phyloP scores from a whole-genome alignment of 306 rosid genomes.

The Quercus variabilis region DNA sequence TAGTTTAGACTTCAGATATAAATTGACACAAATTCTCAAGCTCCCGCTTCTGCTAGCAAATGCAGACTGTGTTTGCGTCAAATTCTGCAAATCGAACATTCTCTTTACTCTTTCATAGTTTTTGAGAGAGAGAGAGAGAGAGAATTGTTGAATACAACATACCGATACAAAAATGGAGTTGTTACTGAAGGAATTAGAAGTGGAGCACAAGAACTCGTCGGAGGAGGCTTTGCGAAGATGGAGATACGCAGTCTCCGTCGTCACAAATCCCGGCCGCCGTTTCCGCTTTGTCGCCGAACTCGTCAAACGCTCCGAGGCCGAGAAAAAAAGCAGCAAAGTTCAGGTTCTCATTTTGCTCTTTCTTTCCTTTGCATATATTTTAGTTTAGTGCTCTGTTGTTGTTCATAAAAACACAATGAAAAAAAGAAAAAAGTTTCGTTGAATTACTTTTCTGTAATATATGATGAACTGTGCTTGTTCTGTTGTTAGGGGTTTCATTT shows the following conservation, averaged over 20 bases:
- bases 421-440: too few species aligned
- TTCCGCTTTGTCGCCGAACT: slow-evolving; percentile 81
- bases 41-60: too few species aligned
- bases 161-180: too few species aligned
- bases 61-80: too few species aligned
- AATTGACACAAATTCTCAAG: too few species aligned
- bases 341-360: slow-evolving; percentile 35
- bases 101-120: too few species aligned
- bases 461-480: too few species aligned
- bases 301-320: slow-evolving; percentile 57
- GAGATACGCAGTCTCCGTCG: slow-evolving; percentile 74
- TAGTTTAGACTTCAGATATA: too few species aligned
- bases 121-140: too few species aligned
- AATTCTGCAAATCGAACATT: too few species aligned
- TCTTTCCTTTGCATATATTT: background rate
- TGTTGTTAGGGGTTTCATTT: background rate
- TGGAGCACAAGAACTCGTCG: slow-evolving; percentile 53
- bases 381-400: background rate
- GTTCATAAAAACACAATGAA: too few species aligned
- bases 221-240: slow-evolving; percentile 53
- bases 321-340: slow-evolving; percentile 54
- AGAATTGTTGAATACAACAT: too few species aligned
- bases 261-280: slow-evolving; percentile 66
- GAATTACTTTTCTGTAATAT: background rate
- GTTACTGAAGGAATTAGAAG: slow-evolving; percentile 44